These are phyloP conservation scores for Penicillium robsamsonii DNA, from an alignment of 495 filamentous ascomycete species.

Conservation along the genomic window DNA sequence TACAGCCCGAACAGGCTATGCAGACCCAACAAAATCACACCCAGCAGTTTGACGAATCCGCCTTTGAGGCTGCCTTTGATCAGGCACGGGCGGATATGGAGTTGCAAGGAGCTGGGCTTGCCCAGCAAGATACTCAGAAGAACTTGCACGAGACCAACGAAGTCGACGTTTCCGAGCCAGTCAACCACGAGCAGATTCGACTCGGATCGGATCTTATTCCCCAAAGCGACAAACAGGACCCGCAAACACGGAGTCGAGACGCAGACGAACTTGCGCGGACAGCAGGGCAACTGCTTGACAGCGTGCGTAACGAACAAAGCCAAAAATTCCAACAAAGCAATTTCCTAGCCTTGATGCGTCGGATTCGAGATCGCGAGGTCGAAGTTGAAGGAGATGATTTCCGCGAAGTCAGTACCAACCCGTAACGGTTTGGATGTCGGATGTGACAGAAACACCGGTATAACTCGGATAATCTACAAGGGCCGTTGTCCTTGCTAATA, in stretches of 20 bases:
- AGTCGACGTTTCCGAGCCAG: slow-evolving; percentile 6
- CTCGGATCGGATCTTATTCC: slow-evolving; percentile 55
- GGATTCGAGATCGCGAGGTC: slow-evolving; percentile 54
- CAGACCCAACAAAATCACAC: slow-evolving; percentile 19
- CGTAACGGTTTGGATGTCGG: slow-evolving; percentile 41
- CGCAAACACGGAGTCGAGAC: slow-evolving; percentile 36
- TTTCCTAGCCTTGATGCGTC: slow-evolving; percentile 75
- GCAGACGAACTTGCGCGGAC: slow-evolving; percentile 68
- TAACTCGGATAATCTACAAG: slow-evolving; percentile 29
- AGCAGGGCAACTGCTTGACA: slow-evolving; percentile 69
- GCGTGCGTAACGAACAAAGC: slow-evolving; percentile 62
- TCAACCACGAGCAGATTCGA: slow-evolving; percentile 31
- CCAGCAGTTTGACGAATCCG: slow-evolving; percentile 56
- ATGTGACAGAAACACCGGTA: slow-evolving; percentile 42
- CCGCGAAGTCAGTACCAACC: slow-evolving; percentile 54
- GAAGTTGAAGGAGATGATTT: slow-evolving; percentile 54
- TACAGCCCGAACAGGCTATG: slow-evolving; percentile 27
- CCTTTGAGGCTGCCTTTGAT: slow-evolving; percentile 64
- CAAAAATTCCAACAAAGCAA: slow-evolving; percentile 75
- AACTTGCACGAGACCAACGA: slow-evolving; percentile 14
- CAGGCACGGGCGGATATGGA: slow-evolving; percentile 43
- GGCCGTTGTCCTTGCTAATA: slow-evolving; percentile 40
- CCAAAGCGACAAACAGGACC: slow-evolving; percentile 30
- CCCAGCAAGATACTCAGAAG: slow-evolving; percentile 11
- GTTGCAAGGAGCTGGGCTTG: slow-evolving; percentile 23